Evolutionary conservation across 2,329 filamentous ascomycete species (phyloP).

Genomic region (Cladosporium sp.): DNA sequence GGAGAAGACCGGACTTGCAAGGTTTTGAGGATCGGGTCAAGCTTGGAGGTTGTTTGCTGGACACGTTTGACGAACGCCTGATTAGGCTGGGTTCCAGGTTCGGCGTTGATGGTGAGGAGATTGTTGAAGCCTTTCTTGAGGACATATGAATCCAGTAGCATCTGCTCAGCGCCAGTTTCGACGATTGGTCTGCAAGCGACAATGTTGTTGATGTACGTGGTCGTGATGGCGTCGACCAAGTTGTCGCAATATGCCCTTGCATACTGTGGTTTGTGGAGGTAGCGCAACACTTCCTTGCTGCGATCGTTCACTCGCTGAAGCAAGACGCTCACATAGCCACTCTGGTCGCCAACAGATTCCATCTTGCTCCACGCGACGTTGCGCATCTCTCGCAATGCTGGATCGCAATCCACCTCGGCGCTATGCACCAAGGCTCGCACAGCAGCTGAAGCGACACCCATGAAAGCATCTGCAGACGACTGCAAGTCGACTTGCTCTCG

Average conservation of each 20-base stretch:
- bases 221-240: conserved; percentile 81
- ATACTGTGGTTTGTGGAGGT: conserved; percentile 88
- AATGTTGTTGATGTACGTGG: conserved; percentile 74
- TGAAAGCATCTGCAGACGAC: conserved; percentile 89
- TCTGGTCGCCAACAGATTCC: conserved; percentile 90
- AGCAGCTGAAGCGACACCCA: conserved; percentile 87
- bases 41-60: conserved; percentile 74
- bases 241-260: conserved; percentile 93
- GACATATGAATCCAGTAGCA: conserved; percentile 93
- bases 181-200: conserved; percentile 87
- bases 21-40: conserved; percentile 92
- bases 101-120: conserved; percentile 59
- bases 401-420: conserved; percentile 77
- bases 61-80: conserved; percentile 80
- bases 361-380: conserved; percentile 94
- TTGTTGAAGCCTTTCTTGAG: conserved; percentile 74
- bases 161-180: conserved; percentile 94
- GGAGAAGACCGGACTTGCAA: conserved; percentile 89
- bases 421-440: conserved; percentile 79
- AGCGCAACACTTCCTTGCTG: conserved; percentile 67
- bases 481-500: conserved; percentile 78
- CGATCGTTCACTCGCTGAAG: conserved; percentile 67
- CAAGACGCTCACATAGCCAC: conserved; percentile 82
- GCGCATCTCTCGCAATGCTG: conserved; percentile 93
- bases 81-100: conserved; percentile 50